Percentiles rank a stretch among this genome's conserved stretches.
Conservation (phyloP, 2,329 filamentous ascomycete species). For the Fusarium dimerum region DNA sequence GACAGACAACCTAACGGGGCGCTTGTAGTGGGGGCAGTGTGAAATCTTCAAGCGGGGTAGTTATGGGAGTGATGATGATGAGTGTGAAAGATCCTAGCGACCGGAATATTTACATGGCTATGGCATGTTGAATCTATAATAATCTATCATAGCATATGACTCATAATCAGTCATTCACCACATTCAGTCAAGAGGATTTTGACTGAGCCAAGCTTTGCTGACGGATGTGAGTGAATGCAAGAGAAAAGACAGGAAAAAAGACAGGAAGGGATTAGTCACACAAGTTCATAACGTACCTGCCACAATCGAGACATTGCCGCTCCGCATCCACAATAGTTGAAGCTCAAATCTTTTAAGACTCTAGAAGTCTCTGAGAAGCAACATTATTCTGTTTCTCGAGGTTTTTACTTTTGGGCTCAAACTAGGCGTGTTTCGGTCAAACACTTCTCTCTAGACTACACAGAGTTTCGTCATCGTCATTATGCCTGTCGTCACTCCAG, state of each 20-base stretch:
- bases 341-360: conserved; percentile 4
- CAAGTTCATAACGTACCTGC: background rate
- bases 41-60: conserved; percentile 31
- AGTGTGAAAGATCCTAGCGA: background rate
- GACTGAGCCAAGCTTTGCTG: conserved; percentile 15
- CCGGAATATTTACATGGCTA: background rate
- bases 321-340: conserved; percentile 10
- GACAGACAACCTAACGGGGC: conserved; percentile 29
- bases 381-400: background rate
- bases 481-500: conserved; percentile 91
- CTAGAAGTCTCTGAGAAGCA: conserved; percentile 5
- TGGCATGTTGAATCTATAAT: background rate
- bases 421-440: too few species aligned
- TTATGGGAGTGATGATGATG: conserved; percentile 6
- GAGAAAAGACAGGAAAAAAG: conserved; percentile 1
- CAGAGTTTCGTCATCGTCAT: conserved; percentile 30
- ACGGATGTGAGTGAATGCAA: conserved; percentile 13
- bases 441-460: background rate
- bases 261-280: conserved; percentile 26
- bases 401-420: background rate
- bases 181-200: conserved; percentile 10
- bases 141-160: conserved; percentile 16
- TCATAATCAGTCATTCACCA: conserved; percentile 28
- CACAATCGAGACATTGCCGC: conserved; percentile 15
- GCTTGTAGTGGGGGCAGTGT: conserved; percentile 16